Conservation (phyloP, 2,329 filamentous ascomycete species). For the Coniochaeta sp. region DNA sequence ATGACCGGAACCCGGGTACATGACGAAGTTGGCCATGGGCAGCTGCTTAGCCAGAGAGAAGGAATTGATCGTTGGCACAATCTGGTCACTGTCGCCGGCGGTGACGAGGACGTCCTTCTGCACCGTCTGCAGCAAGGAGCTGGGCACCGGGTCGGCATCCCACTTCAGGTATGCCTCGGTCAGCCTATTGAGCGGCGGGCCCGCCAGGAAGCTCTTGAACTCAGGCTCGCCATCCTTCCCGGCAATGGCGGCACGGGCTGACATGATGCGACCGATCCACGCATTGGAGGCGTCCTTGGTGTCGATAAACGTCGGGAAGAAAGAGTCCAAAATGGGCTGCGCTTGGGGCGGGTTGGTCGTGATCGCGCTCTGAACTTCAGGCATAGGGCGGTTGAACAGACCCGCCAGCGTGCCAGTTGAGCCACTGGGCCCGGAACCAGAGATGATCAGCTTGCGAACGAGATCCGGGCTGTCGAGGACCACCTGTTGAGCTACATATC, state of each 20-base stretch:
- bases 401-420: neutral
- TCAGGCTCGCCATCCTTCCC: constrained; percentile 3
- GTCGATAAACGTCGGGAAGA: constrained; percentile 6
- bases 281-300: neutral
- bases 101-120: constrained; percentile 6
- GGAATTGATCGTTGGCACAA: constrained; percentile 4
- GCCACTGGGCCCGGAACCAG: constrained; percentile 2
- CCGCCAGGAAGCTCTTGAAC: neutral
- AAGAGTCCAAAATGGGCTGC: constrained; percentile 2
- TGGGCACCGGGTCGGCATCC: constrained; percentile 4
- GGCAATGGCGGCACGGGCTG: neutral
- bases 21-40: constrained; percentile 4
- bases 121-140: constrained; percentile 3
- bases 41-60: constrained; percentile 4
- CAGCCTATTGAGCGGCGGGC: neutral
- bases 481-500: constrained; percentile 5
- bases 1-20: constrained; percentile 6
- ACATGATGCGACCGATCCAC: constrained; percentile 4
- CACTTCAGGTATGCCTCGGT: constrained; percentile 3
- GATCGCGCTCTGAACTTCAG: constrained; percentile 4
- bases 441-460: constrained; percentile 4
- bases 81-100: constrained; percentile 4
- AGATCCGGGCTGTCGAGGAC: constrained; percentile 4
- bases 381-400: neutral
- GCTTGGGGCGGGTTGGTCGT: neutral